Evolutionary conservation across 108 stramenopile species (phyloP), one percentile per base, ranked within the genome.

Genomic region (Skeletonema marinoi): DNA sequence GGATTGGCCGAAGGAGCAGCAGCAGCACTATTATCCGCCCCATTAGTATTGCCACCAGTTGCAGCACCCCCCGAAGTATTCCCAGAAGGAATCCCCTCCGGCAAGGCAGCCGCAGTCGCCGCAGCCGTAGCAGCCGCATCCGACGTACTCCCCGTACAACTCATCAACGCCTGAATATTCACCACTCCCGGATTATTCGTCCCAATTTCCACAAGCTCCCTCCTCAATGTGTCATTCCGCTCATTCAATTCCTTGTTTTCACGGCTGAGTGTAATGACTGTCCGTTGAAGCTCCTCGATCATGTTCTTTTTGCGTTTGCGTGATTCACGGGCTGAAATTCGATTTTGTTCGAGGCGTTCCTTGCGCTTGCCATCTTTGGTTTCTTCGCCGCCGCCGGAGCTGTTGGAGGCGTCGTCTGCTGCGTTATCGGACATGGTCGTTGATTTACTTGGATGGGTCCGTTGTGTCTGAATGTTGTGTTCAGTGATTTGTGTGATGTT

Each of bases 341-440:
- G 88, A 74, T 96, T 96, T 81, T 93, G 92, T 85, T 96, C 95
- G 74, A 96, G 80, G 7, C 95, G 91, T 71, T 96, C 92, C 62
- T 83, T 86, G 9, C 91, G 89, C 70, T 94, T 94, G 9, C 69
- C 78, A 10, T 67, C 81, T 62, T 84, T 82, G 44, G 39, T 51
- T 4, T 35, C 76, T 30, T 75, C 70, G 21, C n/a, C 33, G 25
- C 48, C 39, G 30, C 65, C 74, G 56, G 41, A 63, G 33, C 72
- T 44, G 56, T 4, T 12, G 12, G 65, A 50, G 21, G 62, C n/a
- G 69, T 69, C 36, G 61, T 75, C 74, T 5, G 66, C 70, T 50
- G 63, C 59, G 31, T 75, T 71, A 32, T 66, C 67, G 42, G 54
- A 46, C 16, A 46, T n/a, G 16, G 3, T 46, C n/a, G 14, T 16